phyloP scores from a whole-genome alignment of 345 rosid genomes.

The Angophora floribunda region DNA sequence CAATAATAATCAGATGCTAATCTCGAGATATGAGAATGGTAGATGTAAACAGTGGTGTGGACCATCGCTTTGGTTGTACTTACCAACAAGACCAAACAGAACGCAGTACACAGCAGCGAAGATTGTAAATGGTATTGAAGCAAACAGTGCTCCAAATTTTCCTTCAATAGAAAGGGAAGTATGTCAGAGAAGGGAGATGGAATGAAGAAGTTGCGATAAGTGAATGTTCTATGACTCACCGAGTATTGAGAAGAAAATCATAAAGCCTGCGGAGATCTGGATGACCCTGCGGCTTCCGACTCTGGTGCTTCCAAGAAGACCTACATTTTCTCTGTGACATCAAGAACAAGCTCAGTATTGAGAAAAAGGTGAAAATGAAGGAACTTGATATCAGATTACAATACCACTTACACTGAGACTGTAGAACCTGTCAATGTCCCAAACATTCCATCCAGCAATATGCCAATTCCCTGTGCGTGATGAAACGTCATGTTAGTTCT shows the following conservation, averaged over 20 bases:
- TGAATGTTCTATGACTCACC: conserved; percentile 29
- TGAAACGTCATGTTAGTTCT: background rate
- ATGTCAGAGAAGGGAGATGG: background rate
- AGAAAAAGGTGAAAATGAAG: background rate
- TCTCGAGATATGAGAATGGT: background rate
- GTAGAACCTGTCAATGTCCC: conserved; percentile 81
- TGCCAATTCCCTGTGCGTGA: conserved; percentile 57
- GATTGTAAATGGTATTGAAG: conserved; percentile 92
- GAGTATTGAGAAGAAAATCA: conserved; percentile 93
- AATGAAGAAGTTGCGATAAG: background rate
- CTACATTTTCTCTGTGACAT: conserved; percentile 76
- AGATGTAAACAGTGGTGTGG: background rate
- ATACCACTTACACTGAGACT: conserved; percentile 64
- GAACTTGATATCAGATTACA: background rate
- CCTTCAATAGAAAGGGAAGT: conserved; percentile 24
- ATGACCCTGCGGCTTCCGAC: conserved; percentile 97
- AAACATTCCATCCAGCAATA: conserved; percentile 73
- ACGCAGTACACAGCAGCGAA: conserved; percentile 91
- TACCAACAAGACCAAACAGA: conserved; percentile 88
- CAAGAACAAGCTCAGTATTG: background rate
- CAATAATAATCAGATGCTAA: background rate
- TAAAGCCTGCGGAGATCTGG: conserved; percentile 95
- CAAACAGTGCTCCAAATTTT: conserved; percentile 92
- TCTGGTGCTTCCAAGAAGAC: conserved; percentile 91
- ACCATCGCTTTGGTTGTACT: background rate